Conservation (phyloP, 371 early-diverging fungal species). For the Apophysomyces trapeziformis region DNA sequence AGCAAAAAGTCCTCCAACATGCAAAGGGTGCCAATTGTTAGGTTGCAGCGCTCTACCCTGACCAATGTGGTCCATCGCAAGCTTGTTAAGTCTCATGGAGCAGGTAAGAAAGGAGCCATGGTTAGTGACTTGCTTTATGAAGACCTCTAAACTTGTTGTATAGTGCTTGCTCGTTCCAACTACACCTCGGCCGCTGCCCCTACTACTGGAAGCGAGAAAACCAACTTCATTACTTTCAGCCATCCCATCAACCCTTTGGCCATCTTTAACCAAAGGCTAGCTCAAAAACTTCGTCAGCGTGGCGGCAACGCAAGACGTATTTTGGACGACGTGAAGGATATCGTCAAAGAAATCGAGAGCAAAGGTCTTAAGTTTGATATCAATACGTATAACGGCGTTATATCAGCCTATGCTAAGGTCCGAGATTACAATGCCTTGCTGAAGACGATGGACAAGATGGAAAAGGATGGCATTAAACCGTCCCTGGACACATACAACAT, state of each 20-base stretch:
- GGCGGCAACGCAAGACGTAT: conserved; percentile 15
- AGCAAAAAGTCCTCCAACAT: neutral
- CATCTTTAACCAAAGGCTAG: conserved; percentile 31
- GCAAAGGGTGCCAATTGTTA: neutral
- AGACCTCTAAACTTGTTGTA: neutral
- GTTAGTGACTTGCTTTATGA: neutral
- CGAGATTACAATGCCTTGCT: conserved; percentile 19
- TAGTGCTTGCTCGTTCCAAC: conserved; percentile 9
- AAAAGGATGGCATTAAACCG: conserved; percentile 30
- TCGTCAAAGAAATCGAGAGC: conserved; percentile 36
- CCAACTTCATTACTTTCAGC: conserved; percentile 24
- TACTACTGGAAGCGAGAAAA: conserved; percentile 2
- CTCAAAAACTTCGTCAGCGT: conserved; percentile 16
- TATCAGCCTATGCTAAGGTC: conserved; percentile 48
- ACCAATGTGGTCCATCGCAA: neutral
- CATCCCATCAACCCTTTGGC: conserved; percentile 44
- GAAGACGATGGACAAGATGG: conserved; percentile 36
- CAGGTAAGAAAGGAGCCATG: neutral
- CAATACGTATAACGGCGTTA: conserved; percentile 54
- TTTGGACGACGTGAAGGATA: conserved; percentile 20
- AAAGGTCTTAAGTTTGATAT: conserved; percentile 46
- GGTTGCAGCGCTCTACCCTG: neutral
- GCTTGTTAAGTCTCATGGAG: neutral
- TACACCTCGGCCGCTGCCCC: conserved; percentile 1
- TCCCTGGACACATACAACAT: conserved; percentile 40